A percentile compares a stretch with the other conserved stretches of the same genome.
Conservation (phyloP, 31 red algal genomes). For the Bonnemaisonia californica region DNA sequence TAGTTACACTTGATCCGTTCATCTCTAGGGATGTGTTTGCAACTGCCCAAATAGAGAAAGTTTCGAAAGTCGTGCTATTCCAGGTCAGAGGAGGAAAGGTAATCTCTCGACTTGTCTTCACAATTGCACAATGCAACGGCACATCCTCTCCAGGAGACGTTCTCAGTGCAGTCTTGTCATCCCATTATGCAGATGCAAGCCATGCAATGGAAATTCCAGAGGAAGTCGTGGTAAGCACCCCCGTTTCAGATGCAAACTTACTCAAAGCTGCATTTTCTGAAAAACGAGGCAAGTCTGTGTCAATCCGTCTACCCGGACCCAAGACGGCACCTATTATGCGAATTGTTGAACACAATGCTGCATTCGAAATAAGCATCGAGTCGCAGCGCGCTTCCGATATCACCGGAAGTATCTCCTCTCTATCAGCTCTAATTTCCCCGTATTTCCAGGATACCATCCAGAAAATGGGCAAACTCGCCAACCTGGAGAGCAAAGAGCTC, state of each 20-base stretch:
- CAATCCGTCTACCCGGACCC: background rate
- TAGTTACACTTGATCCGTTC: background rate
- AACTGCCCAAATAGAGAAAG: background rate
- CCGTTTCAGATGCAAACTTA: background rate
- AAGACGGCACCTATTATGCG: background rate
- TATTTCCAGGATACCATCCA: background rate
- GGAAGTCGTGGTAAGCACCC: conserved; percentile 25
- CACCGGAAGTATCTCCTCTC: background rate
- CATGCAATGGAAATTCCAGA: conserved; percentile 32
- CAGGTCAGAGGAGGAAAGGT: conserved; percentile 34
- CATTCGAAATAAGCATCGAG: conserved; percentile 11
- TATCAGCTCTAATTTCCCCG: background rate
- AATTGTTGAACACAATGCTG: conserved; percentile 19
- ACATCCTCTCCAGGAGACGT: background rate
- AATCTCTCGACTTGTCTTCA: conserved; percentile 25
- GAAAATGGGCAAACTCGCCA: background rate
- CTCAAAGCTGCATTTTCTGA: conserved; percentile 21
- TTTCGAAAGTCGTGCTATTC: conserved; percentile 33
- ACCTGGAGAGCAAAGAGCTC: background rate
- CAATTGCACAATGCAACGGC: background rate
- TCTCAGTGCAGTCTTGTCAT: conserved; percentile 28
- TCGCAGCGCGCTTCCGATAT: background rate
- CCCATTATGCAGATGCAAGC: conserved; percentile 10
- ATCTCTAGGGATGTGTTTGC: conserved; percentile 36
- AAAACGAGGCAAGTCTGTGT: conserved; percentile 26